Percentiles rank a stretch among this genome's conserved stretches.
Conservation (phyloP, 2,329 filamentous ascomycete species). For the Aspergillus proliferans region DNA sequence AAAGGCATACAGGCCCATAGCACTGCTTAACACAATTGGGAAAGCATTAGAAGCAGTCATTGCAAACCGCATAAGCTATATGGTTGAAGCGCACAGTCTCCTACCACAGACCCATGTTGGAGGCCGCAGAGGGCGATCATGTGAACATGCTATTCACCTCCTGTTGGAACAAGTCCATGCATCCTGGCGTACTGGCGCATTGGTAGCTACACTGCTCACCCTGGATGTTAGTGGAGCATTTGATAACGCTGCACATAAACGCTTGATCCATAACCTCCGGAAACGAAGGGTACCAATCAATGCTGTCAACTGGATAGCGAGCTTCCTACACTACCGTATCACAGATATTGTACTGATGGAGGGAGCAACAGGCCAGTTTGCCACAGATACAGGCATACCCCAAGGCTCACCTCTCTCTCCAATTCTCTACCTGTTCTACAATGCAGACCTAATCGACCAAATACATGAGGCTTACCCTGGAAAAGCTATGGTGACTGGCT, state of each 20-base stretch:
- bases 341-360: slow-evolving; percentile 1
- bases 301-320: slow-evolving; percentile 15
- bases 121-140: not conserved
- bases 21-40: slow-evolving; percentile 11
- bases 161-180: slow-evolving; percentile 1
- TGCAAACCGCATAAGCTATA: slow-evolving; percentile 8
- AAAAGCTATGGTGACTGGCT: too few relatives aligned
- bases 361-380: not conserved
- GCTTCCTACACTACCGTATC: slow-evolving; percentile 6
- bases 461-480: too few relatives aligned
- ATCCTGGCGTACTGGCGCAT: not conserved
- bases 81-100: slow-evolving; percentile 6
- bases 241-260: not conserved
- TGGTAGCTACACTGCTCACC: not conserved
- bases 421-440: too few relatives aligned
- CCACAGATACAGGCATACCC: not conserved
- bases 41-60: slow-evolving; percentile 15
- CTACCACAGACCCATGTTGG: slow-evolving; percentile 2
- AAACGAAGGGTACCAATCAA: not conserved
- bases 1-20: slow-evolving; percentile 13
- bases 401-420: too few relatives aligned
- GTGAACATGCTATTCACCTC: slow-evolving; percentile 1
- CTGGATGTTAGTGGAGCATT: not conserved
- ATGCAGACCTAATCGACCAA: too few relatives aligned
- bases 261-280: not conserved